Evolutionary conservation across 768 basidiomycete genomes (phyloP).

Genomic region (Tricholoma sp.): DNA sequence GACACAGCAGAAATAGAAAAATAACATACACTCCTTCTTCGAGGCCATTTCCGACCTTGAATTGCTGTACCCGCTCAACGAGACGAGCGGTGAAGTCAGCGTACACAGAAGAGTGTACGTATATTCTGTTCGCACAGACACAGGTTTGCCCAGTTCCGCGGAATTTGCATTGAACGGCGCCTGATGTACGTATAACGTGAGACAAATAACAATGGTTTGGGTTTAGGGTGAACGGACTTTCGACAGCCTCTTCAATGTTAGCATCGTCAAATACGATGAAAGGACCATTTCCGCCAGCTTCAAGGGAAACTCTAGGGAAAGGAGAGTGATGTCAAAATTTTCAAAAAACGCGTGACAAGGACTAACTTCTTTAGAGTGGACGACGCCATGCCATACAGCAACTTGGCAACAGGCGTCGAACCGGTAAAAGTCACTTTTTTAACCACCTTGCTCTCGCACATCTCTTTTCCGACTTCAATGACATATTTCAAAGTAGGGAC

Average conservation of each 20-base stretch:
- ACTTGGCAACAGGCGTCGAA: slow-evolving; percentile 75
- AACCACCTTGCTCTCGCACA: slow-evolving; percentile 84
- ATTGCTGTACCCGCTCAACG: slow-evolving; percentile 73
- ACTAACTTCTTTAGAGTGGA: slow-evolving; percentile 78
- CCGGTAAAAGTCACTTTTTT: slow-evolving; percentile 93
- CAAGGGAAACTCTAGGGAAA: slow-evolving; percentile 54
- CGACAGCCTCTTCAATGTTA: slow-evolving; percentile 87
- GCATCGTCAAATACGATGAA: slow-evolving; percentile 98
- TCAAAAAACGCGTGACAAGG: background rate
- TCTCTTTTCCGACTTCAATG: slow-evolving; percentile 83
- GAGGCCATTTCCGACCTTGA: slow-evolving; percentile 87
- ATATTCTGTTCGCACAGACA: slow-evolving; percentile 86
- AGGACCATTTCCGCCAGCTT: slow-evolving; percentile 92
- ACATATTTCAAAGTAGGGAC: slow-evolving; percentile 87
- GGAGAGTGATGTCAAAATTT: background rate
- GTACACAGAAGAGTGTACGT: slow-evolving; percentile 87
- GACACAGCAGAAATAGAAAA: background rate
- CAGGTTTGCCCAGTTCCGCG: slow-evolving; percentile 79
- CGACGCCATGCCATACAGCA: slow-evolving; percentile 66
- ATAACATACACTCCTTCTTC: slow-evolving; percentile 63
- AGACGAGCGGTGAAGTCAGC: slow-evolving; percentile 89
- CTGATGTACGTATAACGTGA: slow-evolving; percentile 30
- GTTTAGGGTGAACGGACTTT: slow-evolving; percentile 40
- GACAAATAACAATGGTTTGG: background rate
- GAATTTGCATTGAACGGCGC: slow-evolving; percentile 76